A percentile compares a stretch with the other conserved stretches of the same genome.
Evolutionary conservation across 495 filamentous ascomycete species (phyloP).

Genomic region (Lasiosphaeria miniovina): DNA sequence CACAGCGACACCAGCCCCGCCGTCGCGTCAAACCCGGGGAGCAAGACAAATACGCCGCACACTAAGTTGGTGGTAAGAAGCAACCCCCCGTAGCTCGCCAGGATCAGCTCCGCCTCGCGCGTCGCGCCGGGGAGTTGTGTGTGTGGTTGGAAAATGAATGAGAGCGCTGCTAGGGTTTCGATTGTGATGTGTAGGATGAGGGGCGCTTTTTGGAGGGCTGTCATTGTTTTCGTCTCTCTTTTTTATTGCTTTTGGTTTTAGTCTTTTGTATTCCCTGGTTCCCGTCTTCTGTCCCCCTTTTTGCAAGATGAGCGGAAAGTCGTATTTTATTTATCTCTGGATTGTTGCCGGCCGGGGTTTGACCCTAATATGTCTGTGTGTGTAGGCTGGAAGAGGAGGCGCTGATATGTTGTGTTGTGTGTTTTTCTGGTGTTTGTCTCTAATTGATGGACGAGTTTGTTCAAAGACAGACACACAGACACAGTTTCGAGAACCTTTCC

Average conservation of each 20-base stretch:
- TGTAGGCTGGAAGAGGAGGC: no score
- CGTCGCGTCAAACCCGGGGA: slow-evolving; percentile 17
- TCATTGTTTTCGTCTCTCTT: slow-evolving; percentile 6
- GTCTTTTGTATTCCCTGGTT: no score
- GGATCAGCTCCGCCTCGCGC: slow-evolving; percentile 32
- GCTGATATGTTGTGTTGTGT: no score
- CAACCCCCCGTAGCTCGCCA: slow-evolving; percentile 39
- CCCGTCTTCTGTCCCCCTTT: no score
- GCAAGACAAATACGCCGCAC: slow-evolving; percentile 19
- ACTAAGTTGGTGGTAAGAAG: slow-evolving; percentile 35
- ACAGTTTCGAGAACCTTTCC: no score
- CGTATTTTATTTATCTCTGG: no score
- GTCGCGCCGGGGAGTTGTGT: slow-evolving; percentile 16
- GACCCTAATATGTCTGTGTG: no score
- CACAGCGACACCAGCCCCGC: slow-evolving; percentile 23
- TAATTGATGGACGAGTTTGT: no score
- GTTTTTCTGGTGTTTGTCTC: no score
- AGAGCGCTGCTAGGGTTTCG: slow-evolving; percentile 23
- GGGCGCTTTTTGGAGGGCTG: slow-evolving; percentile 10
- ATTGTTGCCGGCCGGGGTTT: no score
- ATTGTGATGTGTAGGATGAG: slow-evolving; percentile 23
- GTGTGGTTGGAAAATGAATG: slow-evolving; percentile 16
- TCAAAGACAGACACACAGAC: no score
- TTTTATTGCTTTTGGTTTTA: neutral
- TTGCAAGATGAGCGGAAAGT: no score